Percentiles rank a stretch among this genome's conserved stretches.
phyloP scores from a whole-genome alignment of 306 rosid genomes.

The Pterocarpus macrocarpus region DNA sequence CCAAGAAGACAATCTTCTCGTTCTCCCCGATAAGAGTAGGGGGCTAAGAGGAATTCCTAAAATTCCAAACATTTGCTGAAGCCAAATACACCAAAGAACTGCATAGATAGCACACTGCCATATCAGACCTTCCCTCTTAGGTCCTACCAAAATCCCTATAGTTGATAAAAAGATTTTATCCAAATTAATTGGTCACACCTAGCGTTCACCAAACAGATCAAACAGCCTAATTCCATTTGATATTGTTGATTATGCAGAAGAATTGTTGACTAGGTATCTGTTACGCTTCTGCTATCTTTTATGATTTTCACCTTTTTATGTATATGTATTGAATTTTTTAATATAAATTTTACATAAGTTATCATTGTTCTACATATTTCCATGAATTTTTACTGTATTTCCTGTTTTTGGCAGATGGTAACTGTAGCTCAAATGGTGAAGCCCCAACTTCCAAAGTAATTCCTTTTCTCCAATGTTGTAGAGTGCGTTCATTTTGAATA shows the following conservation, averaged over 20 bases:
- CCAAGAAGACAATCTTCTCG: background rate
- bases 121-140: background rate
- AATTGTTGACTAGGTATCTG: conserved; percentile 3
- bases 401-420: conserved; percentile 55
- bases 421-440: conserved; percentile 41
- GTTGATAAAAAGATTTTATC: background rate
- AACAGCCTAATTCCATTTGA: conserved; percentile 13
- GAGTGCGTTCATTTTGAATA: conserved; percentile 41
- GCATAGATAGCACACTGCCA: background rate
- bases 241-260: conserved; percentile 19
- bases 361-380: conserved; percentile 17
- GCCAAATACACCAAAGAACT: background rate
- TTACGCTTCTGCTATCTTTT: background rate
- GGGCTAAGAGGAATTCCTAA: conserved; percentile 6
- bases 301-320: background rate
- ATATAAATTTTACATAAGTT: background rate
- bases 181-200: background rate
- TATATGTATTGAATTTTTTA: background rate
- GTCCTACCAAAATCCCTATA: conserved; percentile 11
- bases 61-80: background rate
- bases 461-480: conserved; percentile 38
- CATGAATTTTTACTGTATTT: conserved; percentile 38
- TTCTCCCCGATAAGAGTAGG: background rate
- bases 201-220: background rate
- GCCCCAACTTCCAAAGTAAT: conserved; percentile 55